Evolutionary conservation across 2,329 filamentous ascomycete species (phyloP).

Genomic region (Ascochyta lentis): DNA sequence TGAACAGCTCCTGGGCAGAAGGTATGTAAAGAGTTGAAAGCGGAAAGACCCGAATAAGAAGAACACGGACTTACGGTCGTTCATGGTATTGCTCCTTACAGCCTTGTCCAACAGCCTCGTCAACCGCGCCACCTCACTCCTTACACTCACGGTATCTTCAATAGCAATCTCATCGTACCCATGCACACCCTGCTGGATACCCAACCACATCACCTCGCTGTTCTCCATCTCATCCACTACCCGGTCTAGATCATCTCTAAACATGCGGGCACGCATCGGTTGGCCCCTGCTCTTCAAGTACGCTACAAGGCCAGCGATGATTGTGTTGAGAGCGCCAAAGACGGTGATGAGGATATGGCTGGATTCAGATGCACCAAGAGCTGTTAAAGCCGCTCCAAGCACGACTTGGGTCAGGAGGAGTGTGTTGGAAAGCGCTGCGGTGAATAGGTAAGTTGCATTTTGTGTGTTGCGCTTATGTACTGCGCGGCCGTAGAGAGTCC

Average conservation of each 20-base stretch:
- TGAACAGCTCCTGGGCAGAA: too few relatives aligned
- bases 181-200: constrained; percentile 51
- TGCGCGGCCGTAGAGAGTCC: constrained; percentile 48
- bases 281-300: constrained; percentile 51
- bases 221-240: constrained; percentile 53
- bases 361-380: constrained; percentile 45
- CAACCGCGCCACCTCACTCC: constrained; percentile 29
- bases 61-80: constrained; percentile 22
- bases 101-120: constrained; percentile 29
- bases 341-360: constrained; percentile 49
- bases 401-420: constrained; percentile 50
- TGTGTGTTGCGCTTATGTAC: constrained; percentile 39
- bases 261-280: constrained; percentile 51
- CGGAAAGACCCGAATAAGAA: neutral
- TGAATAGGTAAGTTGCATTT: constrained; percentile 45
- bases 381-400: constrained; percentile 50
- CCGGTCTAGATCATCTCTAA: constrained; percentile 50
- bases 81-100: constrained; percentile 29
- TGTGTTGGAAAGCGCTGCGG: constrained; percentile 47
- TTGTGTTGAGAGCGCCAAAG: constrained; percentile 51
- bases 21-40: neutral
- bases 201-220: constrained; percentile 52
- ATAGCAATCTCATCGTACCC: constrained; percentile 57
- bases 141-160: constrained; percentile 50
- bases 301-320: constrained; percentile 51